Evolutionary conservation across 352 stramenopile genomes (phyloP), one percentile per base, ranked within the genome.

Genomic region (Bremia lactucae): DNA sequence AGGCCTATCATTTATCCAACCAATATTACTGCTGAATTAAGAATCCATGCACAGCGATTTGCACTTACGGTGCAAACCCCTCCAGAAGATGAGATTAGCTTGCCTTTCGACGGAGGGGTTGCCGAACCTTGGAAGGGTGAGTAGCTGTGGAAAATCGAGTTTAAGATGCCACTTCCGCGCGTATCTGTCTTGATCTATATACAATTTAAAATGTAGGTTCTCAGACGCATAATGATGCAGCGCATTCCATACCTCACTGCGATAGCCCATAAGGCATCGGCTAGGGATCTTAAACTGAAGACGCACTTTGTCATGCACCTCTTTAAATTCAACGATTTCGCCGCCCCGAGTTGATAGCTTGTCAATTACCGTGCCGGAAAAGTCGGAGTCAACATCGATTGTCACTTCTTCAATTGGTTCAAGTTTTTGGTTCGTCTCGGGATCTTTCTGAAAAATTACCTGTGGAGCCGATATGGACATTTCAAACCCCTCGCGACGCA

Each of bases 401-500:
- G 82, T 96, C 15, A 98, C 92, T 58, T 87, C 85, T 62, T 97
- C 88, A 11, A 96, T 90, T 3, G 81, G 81, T 55, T 94, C 83
- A 15, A 91, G 48, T 42, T 81, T 87, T 41, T 89, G 62, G 31
- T 90, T 94, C 31, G 87, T 95, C 23, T 94, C 81, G 4, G 70
- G 56, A 51, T 75, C 83, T 7, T 58, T 83, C 46, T 87, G 83
- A 46, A 96, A 97, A 11, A 99, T 65, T 42, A 98, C 96, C 42
- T 93, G 83, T 11, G 96, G 96, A 25, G 95, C 95, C 15, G 90
- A 98, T 35, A 99, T 94, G 31, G 89, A 95, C 65, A 99, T 93
- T 72, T 99, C 96, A 43, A 96, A 99, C 7, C 96, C 96, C 65
- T 99, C 95, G 31, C 96, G 83, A 44, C 96, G 74, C 95, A 99